Conservation (phyloP, 495 filamentous ascomycete genomes). For the Neurospora pannonica region DNA sequence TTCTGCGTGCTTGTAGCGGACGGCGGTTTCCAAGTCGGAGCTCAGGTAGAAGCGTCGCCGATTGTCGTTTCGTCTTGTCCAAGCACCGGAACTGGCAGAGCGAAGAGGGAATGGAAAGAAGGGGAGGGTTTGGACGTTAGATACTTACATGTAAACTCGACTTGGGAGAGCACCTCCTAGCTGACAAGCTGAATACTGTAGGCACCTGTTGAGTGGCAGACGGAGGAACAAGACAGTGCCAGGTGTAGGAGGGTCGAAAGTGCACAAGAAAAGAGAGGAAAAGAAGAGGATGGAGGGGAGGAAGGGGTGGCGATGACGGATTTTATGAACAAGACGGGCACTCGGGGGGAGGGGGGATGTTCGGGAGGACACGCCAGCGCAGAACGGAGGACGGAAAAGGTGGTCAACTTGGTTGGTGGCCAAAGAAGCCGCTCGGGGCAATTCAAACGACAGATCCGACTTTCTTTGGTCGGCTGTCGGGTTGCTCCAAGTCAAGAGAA, state of each 20-base stretch:
- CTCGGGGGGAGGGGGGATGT: background rate
- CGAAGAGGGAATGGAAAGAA: background rate
- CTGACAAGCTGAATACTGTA: conserved; percentile 7
- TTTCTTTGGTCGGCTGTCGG: conserved; percentile 8
- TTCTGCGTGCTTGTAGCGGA: background rate
- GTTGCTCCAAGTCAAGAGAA: conserved; percentile 11
- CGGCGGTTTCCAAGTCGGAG: background rate
- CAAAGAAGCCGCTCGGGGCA: conserved; percentile 7
- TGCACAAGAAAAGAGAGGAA: conserved; percentile 17
- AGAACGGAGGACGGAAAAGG: background rate
- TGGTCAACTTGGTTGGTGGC: background rate
- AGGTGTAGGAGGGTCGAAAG: conserved; percentile 8
- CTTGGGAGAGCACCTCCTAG: conserved; percentile 6
- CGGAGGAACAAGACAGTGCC: conserved; percentile 6
- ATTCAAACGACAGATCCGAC: conserved; percentile 7
- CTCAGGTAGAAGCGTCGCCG: background rate
- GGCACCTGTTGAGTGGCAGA: background rate
- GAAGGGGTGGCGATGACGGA: conserved; percentile 12
- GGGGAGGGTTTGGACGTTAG: background rate
- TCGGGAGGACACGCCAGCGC: background rate
- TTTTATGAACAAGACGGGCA: conserved; percentile 18
- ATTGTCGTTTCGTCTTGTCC: background rate
- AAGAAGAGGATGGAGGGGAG: conserved; percentile 2
- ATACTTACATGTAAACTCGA: conserved; percentile 17
- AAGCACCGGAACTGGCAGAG: background rate